Evolutionary conservation across 1,139 yeast genomes (phyloP).

Genomic region (Taiozyma sp.): DNA sequence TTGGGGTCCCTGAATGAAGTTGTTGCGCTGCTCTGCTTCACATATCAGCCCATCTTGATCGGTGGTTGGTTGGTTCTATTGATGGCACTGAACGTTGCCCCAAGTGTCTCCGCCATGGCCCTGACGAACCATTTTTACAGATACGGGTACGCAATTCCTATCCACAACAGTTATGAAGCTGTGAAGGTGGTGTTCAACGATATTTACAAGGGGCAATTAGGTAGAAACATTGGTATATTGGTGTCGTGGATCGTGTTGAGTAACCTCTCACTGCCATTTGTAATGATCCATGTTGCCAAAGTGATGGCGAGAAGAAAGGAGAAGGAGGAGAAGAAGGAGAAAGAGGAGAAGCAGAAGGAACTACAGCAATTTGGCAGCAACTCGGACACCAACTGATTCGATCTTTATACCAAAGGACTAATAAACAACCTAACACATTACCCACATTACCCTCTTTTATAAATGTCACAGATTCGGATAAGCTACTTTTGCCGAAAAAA

Average conservation of each 20-base stretch:
- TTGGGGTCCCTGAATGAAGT: conserved; percentile 58
- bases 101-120: conserved; percentile 53
- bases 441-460: too few species aligned
- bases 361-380: background rate
- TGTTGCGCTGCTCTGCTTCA: conserved; percentile 39
- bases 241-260: conserved; percentile 52
- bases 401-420: too few species aligned
- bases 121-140: conserved; percentile 47
- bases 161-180: conserved; percentile 50
- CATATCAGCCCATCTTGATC: conserved; percentile 40
- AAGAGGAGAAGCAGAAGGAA: background rate
- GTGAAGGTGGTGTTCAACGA: conserved; percentile 51
- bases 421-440: too few species aligned
- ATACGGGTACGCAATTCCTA: conserved; percentile 63
- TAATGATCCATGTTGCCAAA: conserved; percentile 26
- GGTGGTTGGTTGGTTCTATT: conserved; percentile 61
- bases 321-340: background rate
- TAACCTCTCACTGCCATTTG: conserved; percentile 39
- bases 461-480: too few species aligned
- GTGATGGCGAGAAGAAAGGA: conserved; percentile 11
- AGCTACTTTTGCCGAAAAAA: too few species aligned
- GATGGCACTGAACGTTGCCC: conserved; percentile 52
- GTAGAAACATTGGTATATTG: conserved; percentile 51
- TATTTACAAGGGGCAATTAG: conserved; percentile 49
- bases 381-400: background rate